These are phyloP conservation scores for Gautieria morchelliformis DNA, from an alignment of 768 basidiomycete genomes.

Conservation along the genomic window DNA sequence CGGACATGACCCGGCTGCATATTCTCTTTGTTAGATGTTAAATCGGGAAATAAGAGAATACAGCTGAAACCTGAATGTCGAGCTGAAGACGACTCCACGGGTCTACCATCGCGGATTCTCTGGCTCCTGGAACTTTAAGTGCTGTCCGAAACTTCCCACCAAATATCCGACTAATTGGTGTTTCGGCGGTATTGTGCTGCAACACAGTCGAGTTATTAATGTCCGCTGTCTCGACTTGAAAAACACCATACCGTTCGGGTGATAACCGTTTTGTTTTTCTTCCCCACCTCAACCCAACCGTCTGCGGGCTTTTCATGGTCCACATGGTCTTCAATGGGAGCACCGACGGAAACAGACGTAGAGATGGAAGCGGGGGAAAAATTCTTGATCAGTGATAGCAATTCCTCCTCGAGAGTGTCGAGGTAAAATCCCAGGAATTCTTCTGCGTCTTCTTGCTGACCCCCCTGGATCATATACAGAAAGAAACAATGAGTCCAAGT, in stretches of 20 bases:
- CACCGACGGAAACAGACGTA: conserved; percentile 15
- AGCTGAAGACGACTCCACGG: conserved; percentile 85
- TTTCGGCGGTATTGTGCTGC: conserved; percentile 71
- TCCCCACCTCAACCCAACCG: conserved; percentile 92
- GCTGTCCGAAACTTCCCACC: conserved; percentile 88
- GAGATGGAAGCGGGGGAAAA: conserved; percentile 18
- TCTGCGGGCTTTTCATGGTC: conserved; percentile 40
- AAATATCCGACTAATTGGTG: conserved; percentile 86
- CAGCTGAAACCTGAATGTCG: conserved; percentile 68
- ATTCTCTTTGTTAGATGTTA: not conserved
- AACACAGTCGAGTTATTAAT: not conserved
- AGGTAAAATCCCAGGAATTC: conserved; percentile 98
- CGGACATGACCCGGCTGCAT: conserved; percentile 59
- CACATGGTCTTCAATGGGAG: conserved; percentile 34
- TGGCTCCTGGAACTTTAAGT: conserved; percentile 68
- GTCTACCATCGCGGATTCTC: conserved; percentile 82
- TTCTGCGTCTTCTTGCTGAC: conserved; percentile 96
- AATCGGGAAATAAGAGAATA: not conserved
- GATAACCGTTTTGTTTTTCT: conserved; percentile 68
- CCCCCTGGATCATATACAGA: conserved; percentile 39
- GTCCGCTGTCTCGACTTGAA: conserved; percentile 3
- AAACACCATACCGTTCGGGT: conserved; percentile 54
- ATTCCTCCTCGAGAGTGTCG: conserved; percentile 89
- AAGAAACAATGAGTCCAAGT: not conserved
- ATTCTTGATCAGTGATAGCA: conserved; percentile 46